Evolutionary conservation across 2,329 filamentous ascomycete species (phyloP).

Genomic region (Hypoxylon sp.): DNA sequence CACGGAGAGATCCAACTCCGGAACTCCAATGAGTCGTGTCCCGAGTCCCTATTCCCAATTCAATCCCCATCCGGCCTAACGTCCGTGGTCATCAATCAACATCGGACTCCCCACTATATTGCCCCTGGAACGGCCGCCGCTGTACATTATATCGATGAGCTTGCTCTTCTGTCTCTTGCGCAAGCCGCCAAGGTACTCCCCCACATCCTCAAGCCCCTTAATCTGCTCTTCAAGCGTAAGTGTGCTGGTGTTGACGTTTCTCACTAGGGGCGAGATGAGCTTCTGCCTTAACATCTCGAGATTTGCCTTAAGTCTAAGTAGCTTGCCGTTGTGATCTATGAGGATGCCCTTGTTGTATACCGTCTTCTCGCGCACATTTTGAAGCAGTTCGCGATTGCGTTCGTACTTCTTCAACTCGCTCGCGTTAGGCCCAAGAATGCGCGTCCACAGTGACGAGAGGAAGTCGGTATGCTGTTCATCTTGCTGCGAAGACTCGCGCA

Average conservation of each 20-base stretch:
- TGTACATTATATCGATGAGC: constrained; percentile 84
- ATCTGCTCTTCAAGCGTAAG: constrained; percentile 89
- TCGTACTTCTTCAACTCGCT: constrained; percentile 88
- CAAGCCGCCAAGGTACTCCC: constrained; percentile 80
- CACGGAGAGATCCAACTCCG: constrained; percentile 28
- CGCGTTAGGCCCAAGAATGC: constrained; percentile 81
- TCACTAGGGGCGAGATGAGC: constrained; percentile 85
- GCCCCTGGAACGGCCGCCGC: constrained; percentile 53
- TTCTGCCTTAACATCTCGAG: constrained; percentile 87
- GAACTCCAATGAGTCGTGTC: constrained; percentile 7
- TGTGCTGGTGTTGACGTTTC: constrained; percentile 75
- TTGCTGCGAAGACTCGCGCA: constrained; percentile 84
- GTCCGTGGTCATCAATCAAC: constrained; percentile 31
- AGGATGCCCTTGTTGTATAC: constrained; percentile 89
- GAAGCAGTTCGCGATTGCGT: constrained; percentile 84
- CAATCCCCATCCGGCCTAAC: constrained; percentile 25
- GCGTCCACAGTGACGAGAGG: constrained; percentile 86
- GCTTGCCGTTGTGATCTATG: constrained; percentile 85
- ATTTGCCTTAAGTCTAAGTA: constrained; percentile 86
- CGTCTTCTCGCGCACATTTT: constrained; percentile 83
- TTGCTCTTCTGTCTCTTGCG: constrained; percentile 85
- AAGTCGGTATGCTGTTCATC: constrained; percentile 85
- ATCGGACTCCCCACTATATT: constrained; percentile 39
- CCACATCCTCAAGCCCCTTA: constrained; percentile 81
- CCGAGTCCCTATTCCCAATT: constrained; percentile 7